Conservation (phyloP, 768 basidiomycete species). For the Boletus sensibilis region DNA sequence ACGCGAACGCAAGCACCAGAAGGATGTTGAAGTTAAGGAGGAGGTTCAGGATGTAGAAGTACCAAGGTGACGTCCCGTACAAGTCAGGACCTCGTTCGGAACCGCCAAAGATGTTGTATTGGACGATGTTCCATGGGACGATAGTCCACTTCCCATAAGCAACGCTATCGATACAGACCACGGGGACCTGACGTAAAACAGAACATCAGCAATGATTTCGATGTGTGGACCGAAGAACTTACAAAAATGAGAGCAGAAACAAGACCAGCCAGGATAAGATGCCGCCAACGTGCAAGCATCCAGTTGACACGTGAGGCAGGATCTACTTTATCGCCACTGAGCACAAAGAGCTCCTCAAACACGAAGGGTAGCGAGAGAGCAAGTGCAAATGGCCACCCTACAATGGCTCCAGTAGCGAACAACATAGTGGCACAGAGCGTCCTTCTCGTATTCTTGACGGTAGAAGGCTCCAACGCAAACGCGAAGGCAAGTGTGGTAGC, state of each 20-base stretch:
- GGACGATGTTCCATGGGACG: conserved; percentile 91
- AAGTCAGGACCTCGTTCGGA: conserved; percentile 81
- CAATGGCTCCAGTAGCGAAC: conserved; percentile 80
- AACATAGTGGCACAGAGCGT: conserved; percentile 64
- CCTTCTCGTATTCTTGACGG: conserved; percentile 48
- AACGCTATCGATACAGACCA: conserved; percentile 77
- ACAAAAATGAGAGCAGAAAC: conserved; percentile 65
- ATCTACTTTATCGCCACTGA: conserved; percentile 63
- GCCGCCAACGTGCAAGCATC: conserved; percentile 59
- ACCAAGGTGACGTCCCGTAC: conserved; percentile 88
- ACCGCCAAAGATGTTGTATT: conserved; percentile 89
- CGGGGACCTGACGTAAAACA: conserved; percentile 65
- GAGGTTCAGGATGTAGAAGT: conserved; percentile 86
- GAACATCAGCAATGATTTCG: background rate
- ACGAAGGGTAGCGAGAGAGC: conserved; percentile 87
- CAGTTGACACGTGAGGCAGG: conserved; percentile 47
- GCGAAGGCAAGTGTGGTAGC: conserved; percentile 77
- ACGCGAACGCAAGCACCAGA: conserved; percentile 73
- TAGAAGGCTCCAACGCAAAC: conserved; percentile 60
- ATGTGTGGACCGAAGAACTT: conserved; percentile 21
- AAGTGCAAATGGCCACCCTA: conserved; percentile 97
- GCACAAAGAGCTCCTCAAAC: conserved; percentile 83
- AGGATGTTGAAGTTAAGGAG: conserved; percentile 93
- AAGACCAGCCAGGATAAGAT: conserved; percentile 52
- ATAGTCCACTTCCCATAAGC: conserved; percentile 79